Conservation (phyloP, 2,329 filamentous ascomycete genomes). For the Cryphonectria japonica region DNA sequence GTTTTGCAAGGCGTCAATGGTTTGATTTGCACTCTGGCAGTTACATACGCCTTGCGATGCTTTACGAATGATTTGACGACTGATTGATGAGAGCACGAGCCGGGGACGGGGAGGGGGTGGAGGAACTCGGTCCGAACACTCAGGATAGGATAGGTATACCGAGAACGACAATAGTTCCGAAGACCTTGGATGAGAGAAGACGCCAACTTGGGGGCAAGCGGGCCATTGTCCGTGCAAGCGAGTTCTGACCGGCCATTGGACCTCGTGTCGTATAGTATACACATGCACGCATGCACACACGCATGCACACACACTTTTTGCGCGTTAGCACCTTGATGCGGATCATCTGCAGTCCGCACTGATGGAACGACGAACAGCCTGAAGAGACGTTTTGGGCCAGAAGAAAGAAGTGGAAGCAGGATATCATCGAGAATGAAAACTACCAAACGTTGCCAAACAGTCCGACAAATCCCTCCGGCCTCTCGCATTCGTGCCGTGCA, state of each 20-base stretch:
- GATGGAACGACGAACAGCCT: background rate
- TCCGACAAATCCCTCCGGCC: background rate
- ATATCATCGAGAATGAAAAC: background rate
- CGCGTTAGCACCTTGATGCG: background rate
- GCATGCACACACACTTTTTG: background rate
- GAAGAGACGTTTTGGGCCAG: background rate
- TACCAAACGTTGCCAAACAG: background rate
- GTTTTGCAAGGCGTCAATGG: background rate
- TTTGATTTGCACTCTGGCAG: background rate
- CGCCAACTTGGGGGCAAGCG: background rate
- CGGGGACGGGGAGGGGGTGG: background rate
- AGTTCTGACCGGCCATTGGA: background rate
- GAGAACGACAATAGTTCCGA: background rate
- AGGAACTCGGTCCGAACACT: background rate
- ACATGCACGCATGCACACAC: background rate
- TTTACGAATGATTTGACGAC: background rate
- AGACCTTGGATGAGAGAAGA: background rate
- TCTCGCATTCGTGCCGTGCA: background rate
- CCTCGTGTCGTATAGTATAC: background rate
- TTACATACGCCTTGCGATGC: background rate
- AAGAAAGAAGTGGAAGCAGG: background rate
- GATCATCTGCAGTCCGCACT: background rate
- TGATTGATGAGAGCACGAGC: background rate
- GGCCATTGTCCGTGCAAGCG: background rate
- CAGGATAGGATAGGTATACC: background rate